These are phyloP conservation scores for Metschnikowia picachoensis DNA, from an alignment of 805 yeast genomes.

Conservation along the genomic window DNA sequence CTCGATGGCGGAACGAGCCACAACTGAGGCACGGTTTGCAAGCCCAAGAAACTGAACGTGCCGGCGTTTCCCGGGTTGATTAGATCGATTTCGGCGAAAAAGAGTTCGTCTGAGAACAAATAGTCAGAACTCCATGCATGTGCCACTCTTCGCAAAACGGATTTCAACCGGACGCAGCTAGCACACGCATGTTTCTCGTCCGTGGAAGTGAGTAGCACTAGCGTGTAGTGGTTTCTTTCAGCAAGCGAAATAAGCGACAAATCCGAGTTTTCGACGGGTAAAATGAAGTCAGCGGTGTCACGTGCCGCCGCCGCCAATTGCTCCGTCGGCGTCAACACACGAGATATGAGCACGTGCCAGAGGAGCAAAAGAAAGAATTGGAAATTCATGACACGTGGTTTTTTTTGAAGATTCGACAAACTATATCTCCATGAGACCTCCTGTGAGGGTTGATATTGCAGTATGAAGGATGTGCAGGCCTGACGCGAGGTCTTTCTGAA, in stretches of 20 bases:
- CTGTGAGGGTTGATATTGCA: no score
- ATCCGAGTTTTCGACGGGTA: conserved; percentile 12
- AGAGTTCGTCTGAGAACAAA: conserved; percentile 36
- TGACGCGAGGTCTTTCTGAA: no score
- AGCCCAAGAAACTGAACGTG: conserved; percentile 37
- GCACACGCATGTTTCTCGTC: conserved; percentile 42
- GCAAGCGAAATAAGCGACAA: conserved; percentile 11
- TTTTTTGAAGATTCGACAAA: no score
- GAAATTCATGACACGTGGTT: not conserved
- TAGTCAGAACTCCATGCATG: conserved; percentile 42
- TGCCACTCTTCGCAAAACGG: conserved; percentile 40
- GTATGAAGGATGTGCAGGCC: no score
- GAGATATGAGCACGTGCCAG: not conserved
- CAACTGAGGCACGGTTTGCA: conserved; percentile 59
- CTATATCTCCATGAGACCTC: no score
- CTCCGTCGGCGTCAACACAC: not conserved
- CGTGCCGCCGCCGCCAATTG: conserved; percentile 6
- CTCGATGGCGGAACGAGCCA: conserved; percentile 58
- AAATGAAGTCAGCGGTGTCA: conserved; percentile 7
- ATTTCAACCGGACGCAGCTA: conserved; percentile 44
- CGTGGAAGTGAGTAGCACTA: conserved; percentile 52
- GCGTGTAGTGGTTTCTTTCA: conserved; percentile 44
- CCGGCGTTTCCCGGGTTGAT: conserved; percentile 35
- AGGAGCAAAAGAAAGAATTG: not conserved
- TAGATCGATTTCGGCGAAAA: conserved; percentile 52